Base-by-base conservation (phyloP, 768 basidiomycete genomes). In the Chalciporus sphaerocephalus region DNA sequence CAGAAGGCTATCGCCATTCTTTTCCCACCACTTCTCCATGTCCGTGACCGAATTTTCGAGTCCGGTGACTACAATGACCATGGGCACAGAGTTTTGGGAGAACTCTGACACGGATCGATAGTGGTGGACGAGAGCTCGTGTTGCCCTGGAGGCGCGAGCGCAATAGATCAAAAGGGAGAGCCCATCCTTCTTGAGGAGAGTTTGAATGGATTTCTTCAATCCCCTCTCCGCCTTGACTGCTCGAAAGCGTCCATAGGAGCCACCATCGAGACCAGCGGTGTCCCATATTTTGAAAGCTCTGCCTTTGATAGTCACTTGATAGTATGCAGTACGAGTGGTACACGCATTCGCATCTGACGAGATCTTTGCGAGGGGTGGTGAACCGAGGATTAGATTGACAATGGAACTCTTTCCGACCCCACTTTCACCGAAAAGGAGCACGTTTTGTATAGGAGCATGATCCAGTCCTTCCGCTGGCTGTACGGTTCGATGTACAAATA, bases 341-440 rank as follows among this genome's bases (percentile, higher is more conserved):
- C 67, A 70, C 5, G 71, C 69, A 3, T 47, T 25, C 6, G 65
- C 63, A n/a, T 61, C 55, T 10, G 59, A 50, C 15, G 69, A 71
- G 12, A 60, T 62, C 15, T 37, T 40, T 16, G 72, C 72, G 8
- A 46, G 45, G 5, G 61, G 45, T 6, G 61, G 45, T 6, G 53
- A 46, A 30, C 62, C 62, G 16, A 48, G 45, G 34, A 74, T 35
- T 52, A 75, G 64, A 50, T 75, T 75, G 43, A 75, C 42, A 16
- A 74, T 50, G 1, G 70, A 72, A 47, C 74, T 75, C 44, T 75
- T 75, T 23, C 68, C 68, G 28, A 60, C 48, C 27, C 73, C 73
- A 8, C 62, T 56, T 51, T 74, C 71, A n/a, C 73, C 74, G 47
- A 74, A 75, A n/a, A 74, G 30, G 37, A 74, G 42, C 40, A 73